These are phyloP conservation scores for Suhomyces anneliseae DNA, from an alignment of 1,139 yeast genomes.

Conservation along the genomic window DNA sequence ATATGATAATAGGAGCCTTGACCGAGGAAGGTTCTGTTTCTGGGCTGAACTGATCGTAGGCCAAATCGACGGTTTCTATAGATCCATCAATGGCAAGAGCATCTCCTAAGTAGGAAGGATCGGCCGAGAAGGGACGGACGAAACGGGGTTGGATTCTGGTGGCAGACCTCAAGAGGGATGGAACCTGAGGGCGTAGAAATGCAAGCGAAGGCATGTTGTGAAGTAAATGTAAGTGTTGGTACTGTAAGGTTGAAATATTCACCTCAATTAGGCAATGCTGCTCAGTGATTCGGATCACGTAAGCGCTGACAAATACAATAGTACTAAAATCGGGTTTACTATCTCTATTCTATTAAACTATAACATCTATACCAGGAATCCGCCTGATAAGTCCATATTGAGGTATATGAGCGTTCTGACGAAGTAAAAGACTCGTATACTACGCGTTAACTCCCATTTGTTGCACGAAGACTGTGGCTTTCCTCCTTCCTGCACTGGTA, in stretches of 20 bases:
- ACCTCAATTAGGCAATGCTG: too few relatives aligned
- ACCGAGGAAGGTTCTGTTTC: constrained; percentile 11
- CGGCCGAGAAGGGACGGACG: constrained; percentile 2
- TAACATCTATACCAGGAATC: too few relatives aligned
- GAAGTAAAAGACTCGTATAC: too few relatives aligned
- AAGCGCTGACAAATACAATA: neutral
- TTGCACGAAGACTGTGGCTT: too few relatives aligned
- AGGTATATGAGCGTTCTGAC: too few relatives aligned
- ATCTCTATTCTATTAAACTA: neutral
- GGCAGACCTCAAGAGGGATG: neutral
- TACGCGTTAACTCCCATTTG: too few relatives aligned
- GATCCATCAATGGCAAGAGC: constrained; percentile 19
- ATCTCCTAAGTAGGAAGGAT: constrained; percentile 24
- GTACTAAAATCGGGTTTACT: neutral
- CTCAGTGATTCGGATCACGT: neutral
- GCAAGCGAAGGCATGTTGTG: too few relatives aligned
- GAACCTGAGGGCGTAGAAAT: too few relatives aligned
- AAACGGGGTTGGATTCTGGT: neutral
- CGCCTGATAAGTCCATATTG: too few relatives aligned
- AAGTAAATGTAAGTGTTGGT: too few relatives aligned
- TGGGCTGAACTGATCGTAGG: constrained; percentile 33
- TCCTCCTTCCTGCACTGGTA: too few relatives aligned
- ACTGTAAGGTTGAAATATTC: too few relatives aligned
- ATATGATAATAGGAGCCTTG: constrained; percentile 61
- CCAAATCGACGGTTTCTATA: constrained; percentile 32